These are phyloP conservation scores for Sugiyamaella sp. DNA, from an alignment of 1,139 yeast species.

Conservation along the genomic window DNA sequence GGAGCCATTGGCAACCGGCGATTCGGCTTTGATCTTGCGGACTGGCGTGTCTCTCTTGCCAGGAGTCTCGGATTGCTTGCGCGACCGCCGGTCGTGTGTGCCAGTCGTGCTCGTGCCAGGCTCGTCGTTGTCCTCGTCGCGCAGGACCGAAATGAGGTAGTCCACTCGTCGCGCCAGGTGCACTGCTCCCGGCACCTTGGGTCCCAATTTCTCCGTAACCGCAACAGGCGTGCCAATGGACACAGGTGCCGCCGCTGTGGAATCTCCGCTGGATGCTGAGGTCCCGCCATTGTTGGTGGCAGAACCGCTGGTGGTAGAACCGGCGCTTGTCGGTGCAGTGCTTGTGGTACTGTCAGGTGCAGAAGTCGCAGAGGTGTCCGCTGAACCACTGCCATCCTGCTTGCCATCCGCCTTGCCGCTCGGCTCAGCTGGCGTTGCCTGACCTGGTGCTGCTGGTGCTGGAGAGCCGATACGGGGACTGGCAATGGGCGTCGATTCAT, in stretches of 20 bases:
- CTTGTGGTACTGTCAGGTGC: conserved; percentile 38
- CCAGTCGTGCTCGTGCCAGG: conserved; percentile 4
- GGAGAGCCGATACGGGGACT: conserved; percentile 22
- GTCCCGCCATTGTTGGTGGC: too few relatives aligned
- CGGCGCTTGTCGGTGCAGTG: conserved; percentile 57
- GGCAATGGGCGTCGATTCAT: conserved; percentile 3
- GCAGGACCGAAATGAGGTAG: conserved; percentile 71
- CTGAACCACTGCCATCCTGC: too few relatives aligned
- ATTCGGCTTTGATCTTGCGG: conserved; percentile 14
- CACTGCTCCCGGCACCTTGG: conserved; percentile 87
- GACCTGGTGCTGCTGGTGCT: too few relatives aligned
- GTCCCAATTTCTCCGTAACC: conserved; percentile 40
- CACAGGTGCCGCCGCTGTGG: not conserved
- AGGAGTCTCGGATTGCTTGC: conserved; percentile 20
- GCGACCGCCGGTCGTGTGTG: conserved; percentile 13
- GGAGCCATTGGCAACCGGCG: conserved; percentile 14
- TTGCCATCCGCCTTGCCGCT: too few relatives aligned
- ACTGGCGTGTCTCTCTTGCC: conserved; percentile 5
- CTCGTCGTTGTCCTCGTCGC: conserved; percentile 48
- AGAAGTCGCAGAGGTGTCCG: conserved; percentile 71
- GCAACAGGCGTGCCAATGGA: conserved; percentile 3
- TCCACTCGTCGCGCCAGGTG: conserved; percentile 95
- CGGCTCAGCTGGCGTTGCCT: too few relatives aligned
- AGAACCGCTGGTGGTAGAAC: conserved; percentile 68
- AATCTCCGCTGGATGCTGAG: too few relatives aligned